phyloP scores from a whole-genome alignment of 305 asterid species.

The Fraxinus latifolia region DNA sequence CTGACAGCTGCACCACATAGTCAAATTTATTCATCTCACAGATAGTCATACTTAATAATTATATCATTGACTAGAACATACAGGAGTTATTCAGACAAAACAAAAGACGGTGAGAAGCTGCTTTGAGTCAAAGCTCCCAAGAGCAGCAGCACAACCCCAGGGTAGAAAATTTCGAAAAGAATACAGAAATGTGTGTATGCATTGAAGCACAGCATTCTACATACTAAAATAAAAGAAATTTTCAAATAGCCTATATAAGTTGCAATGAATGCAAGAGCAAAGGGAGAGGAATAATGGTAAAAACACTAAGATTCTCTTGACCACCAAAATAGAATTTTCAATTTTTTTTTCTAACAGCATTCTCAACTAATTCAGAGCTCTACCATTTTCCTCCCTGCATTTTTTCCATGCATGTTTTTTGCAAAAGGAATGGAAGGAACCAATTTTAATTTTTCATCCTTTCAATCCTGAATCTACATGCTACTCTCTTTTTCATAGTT shows the following conservation, averaged over 20 bases:
- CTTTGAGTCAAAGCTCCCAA: background rate
- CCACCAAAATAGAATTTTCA: background rate
- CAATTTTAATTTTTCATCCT: background rate
- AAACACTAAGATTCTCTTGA: background rate
- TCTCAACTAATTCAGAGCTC: background rate
- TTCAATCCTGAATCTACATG: background rate
- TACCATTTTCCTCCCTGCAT: background rate
- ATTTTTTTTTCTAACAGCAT: background rate
- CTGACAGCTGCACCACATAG: conserved; percentile 66
- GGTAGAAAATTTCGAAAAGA: conserved; percentile 5
- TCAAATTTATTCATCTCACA: conserved; percentile 19
- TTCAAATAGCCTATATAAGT: background rate
- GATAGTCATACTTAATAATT: conserved; percentile 2
- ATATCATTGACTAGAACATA: background rate
- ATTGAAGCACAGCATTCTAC: background rate
- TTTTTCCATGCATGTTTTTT: background rate
- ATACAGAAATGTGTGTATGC: background rate
- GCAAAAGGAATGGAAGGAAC: background rate
- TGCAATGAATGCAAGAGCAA: background rate
- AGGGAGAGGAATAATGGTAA: conserved; percentile 3
- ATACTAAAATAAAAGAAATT: background rate
- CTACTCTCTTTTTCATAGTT: background rate
- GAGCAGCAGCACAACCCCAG: conserved; percentile 20
- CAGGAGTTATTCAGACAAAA: background rate
- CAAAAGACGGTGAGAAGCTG: conserved; percentile 4